A percentile compares a stretch with the other conserved stretches of the same genome.
Conservation (phyloP, 495 filamentous ascomycete genomes). For the Trichoderma erinaceum region DNA sequence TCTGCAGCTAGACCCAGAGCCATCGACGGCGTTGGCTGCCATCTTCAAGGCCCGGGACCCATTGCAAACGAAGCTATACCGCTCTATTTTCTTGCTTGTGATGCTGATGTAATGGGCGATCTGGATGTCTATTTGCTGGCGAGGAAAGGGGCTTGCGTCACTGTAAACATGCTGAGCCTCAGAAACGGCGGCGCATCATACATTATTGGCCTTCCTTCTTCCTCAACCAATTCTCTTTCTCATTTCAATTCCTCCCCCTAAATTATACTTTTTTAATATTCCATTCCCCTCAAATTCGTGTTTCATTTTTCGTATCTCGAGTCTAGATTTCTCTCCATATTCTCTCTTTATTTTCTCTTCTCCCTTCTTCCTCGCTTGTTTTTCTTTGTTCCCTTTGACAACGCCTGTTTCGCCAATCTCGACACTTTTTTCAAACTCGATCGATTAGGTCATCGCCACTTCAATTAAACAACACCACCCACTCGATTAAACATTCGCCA, state of each 20-base stretch:
- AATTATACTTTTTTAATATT: neutral
- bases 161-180: neutral
- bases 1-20: neutral
- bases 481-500: neutral
- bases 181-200: neutral
- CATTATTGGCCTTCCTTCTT: neutral
- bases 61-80: neutral
- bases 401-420: neutral
- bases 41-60: neutral
- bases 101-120: constrained; percentile 9
- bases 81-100: neutral
- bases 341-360: neutral
- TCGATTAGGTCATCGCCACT: constrained; percentile 1
- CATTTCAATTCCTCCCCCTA: constrained; percentile 1
- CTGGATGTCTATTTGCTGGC: neutral
- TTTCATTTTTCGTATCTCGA: neutral
- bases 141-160: constrained; percentile 13
- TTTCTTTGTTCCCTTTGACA: neutral
- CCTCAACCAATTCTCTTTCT: neutral
- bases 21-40: neutral
- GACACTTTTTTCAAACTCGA: neutral
- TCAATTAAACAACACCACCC: neutral
- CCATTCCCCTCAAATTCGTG: neutral
- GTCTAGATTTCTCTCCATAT: neutral
- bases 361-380: neutral